Evolutionary conservation across 345 rosid species (phyloP).

Genomic region (Melaleuca alternifolia): DNA sequence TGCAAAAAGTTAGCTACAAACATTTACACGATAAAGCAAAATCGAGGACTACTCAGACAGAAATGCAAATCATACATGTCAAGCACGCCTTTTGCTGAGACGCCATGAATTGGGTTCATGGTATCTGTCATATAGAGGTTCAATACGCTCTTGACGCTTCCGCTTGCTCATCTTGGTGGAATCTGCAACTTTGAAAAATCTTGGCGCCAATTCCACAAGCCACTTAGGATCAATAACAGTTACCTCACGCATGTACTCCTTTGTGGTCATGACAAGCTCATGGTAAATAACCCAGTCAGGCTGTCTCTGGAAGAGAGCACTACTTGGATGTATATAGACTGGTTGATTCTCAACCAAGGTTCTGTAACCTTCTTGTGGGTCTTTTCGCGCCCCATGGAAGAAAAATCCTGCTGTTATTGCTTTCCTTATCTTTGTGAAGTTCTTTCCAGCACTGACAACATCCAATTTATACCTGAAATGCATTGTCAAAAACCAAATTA

Average conservation of each 20-base stretch:
- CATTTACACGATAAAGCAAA: background rate
- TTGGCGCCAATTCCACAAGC: conserved; percentile 87
- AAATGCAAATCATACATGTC: conserved; percentile 5
- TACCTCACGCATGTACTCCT: conserved; percentile 90
- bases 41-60: background rate
- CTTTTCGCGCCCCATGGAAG: conserved; percentile 75
- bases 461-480: conserved; percentile 67
- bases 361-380: conserved; percentile 83
- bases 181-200: conserved; percentile 79
- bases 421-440: conserved; percentile 65
- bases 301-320: conserved; percentile 86
- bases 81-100: conserved; percentile 72
- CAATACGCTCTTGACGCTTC: conserved; percentile 78
- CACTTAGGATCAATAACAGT: conserved; percentile 83
- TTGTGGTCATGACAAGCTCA: conserved; percentile 88
- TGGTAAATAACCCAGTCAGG: conserved; percentile 96
- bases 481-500: background rate
- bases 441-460: conserved; percentile 71
- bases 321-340: conserved; percentile 82
- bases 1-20: background rate
- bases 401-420: conserved; percentile 91
- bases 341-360: conserved; percentile 81
- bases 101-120: conserved; percentile 95
- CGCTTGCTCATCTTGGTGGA: conserved; percentile 89
- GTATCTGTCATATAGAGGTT: conserved; percentile 80